A percentile compares a stretch with the other conserved stretches of the same genome.
Conservation (phyloP, 1,139 yeast species). For the Nadsonia commutata region DNA sequence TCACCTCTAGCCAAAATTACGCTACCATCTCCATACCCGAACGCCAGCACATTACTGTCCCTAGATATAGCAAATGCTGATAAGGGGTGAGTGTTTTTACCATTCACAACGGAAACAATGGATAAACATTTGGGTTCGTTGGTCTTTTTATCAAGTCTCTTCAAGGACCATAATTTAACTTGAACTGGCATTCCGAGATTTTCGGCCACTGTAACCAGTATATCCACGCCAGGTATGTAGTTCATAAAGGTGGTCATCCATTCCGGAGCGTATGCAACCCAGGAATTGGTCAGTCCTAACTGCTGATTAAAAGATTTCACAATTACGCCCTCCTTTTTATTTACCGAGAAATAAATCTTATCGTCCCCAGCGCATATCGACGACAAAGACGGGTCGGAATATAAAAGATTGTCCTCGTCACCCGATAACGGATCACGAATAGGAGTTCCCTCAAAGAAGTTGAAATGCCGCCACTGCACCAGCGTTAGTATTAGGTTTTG, state of each 20-base stretch:
- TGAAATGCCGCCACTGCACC: conserved; percentile 78
- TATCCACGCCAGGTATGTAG: conserved; percentile 32
- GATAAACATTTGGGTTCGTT: conserved; percentile 29
- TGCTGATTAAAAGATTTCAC: conserved; percentile 44
- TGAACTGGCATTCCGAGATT: conserved; percentile 53
- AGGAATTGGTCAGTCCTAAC: conserved; percentile 33
- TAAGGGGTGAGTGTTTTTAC: conserved; percentile 56
- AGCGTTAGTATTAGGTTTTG: conserved; percentile 3
- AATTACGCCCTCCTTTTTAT: conserved; percentile 20
- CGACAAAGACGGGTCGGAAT: conserved; percentile 61
- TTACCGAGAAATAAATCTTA: conserved; percentile 44
- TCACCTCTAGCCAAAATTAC: conserved; percentile 81
- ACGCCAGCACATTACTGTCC: conserved; percentile 52
- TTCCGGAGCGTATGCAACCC: conserved; percentile 44
- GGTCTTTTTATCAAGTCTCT: conserved; percentile 24
- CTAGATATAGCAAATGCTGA: conserved; percentile 45
- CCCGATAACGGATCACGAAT: conserved; percentile 68
- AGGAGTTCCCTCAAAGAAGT: conserved; percentile 72
- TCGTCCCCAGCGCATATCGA: conserved; percentile 42
- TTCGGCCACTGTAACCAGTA: conserved; percentile 56
- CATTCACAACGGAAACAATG: conserved; percentile 31
- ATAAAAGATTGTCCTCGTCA: conserved; percentile 42
- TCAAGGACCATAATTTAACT: conserved; percentile 61
- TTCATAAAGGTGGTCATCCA: conserved; percentile 46
- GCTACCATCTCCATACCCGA: conserved; percentile 82